Evolutionary conservation across 2,329 filamentous ascomycete genomes (phyloP).

Genomic region (Mycocentrospora acerina): DNA sequence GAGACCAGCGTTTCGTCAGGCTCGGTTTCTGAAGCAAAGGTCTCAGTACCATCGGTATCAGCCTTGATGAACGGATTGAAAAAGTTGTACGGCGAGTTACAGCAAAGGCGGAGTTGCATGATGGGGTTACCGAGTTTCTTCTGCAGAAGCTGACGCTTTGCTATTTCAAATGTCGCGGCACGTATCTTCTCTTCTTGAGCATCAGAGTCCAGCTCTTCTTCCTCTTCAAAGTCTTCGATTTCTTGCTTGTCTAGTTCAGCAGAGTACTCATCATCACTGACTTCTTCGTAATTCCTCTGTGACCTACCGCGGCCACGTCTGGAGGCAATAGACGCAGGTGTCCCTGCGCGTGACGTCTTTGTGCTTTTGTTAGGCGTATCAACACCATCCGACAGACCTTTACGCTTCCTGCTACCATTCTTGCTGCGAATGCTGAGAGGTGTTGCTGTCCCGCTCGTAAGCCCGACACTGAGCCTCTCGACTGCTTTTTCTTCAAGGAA

Average conservation of each 20-base stretch:
- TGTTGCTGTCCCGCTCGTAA: conserved; percentile 48
- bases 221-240: conserved; percentile 44
- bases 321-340: conserved; percentile 60
- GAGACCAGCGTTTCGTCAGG: conserved; percentile 80
- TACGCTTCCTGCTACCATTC: conserved; percentile 60
- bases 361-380: conserved; percentile 66
- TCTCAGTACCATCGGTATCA: conserved; percentile 53
- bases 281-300: conserved; percentile 64
- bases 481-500: conserved; percentile 75
- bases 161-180: conserved; percentile 70
- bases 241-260: conserved; percentile 66
- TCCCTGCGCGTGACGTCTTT: conserved; percentile 74
- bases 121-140: conserved; percentile 94
- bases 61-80: conserved; percentile 74
- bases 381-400: conserved; percentile 45
- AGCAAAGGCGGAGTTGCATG: conserved; percentile 87
- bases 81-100: conserved; percentile 94
- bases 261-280: conserved; percentile 86
- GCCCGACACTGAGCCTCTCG: conserved; percentile 58
- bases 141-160: conserved; percentile 81
- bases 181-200: conserved; percentile 65
- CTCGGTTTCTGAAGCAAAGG: conserved; percentile 50
- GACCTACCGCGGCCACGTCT: conserved; percentile 55
- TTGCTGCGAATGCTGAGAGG: conserved; percentile 47
- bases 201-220: conserved; percentile 46